Base-by-base conservation (phyloP, 805 yeast genomes). In the Candida broadrunensis region DNA sequence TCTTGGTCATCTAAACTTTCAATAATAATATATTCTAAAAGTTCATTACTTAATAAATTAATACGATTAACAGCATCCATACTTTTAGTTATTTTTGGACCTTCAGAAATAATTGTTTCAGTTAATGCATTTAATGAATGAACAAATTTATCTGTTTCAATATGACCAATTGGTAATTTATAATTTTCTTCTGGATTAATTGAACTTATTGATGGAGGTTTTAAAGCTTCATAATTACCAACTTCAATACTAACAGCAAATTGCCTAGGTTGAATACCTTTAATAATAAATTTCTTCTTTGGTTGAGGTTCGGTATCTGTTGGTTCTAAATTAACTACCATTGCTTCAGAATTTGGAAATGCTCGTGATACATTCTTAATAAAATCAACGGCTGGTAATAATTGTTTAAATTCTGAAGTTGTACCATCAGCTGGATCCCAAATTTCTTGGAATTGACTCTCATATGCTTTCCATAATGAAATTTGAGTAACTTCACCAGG, bases 351-450 rank as follows among this genome's bases (percentile, higher is more conserved):
- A 51, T 81, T 78, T 14, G 85, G 83, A 58, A 93, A 93, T 1
- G 96, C 96, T 45, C 80, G 79, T 25, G 90, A 84, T 16, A 91
- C 98, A 56, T 93, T 91, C 54, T 91, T 88, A 60, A 93, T 93
- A 61, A 93, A 93, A 50, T 93, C 98, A 11, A 93, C 97, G 0
- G 99, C 99, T 1, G 97, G 96, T 24, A 91, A 72, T 37, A 91
- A 67, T 18, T 58, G 59, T 37, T 61, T 63, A 50, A 49, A 61
- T 33, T 57, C 59, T 14, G 57, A 48, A 14, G 32, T 35, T 27
- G 23, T 30, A 14, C 39, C 41, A 44, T 44, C 43, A 4, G 38
- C 17, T 23, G 35, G 33, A 41, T 75, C 71, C 52, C 82, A 76
- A 40, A 77, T 78, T 40, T 75, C 76, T 45, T 84, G 84, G 54